Conservation (phyloP, 768 basidiomycete genomes). For the Tricholoma flavovirens region DNA sequence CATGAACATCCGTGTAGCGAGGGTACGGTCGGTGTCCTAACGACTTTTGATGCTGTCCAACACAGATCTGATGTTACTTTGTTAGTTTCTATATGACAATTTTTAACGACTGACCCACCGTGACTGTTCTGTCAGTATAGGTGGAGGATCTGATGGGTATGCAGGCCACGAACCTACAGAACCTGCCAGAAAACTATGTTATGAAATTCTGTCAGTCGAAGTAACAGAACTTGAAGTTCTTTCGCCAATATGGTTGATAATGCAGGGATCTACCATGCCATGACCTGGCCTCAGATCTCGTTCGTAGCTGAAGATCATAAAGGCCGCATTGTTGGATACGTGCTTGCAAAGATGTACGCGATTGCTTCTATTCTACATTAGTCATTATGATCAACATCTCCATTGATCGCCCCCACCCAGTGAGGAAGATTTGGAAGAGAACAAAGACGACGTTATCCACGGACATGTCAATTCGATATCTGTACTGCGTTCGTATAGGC, state of each 20-base stretch:
- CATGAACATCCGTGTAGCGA: conserved; percentile 53
- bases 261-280: conserved; percentile 79
- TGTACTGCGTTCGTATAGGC: conserved; percentile 81
- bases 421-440: conserved; percentile 41
- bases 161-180: conserved; percentile 92
- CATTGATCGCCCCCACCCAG: conserved; percentile 9
- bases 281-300: conserved; percentile 92
- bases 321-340: conserved; percentile 90
- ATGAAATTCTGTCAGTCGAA: conserved; percentile 64
- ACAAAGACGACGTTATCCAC: conserved; percentile 48
- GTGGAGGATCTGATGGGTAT: conserved; percentile 85
- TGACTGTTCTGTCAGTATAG: conserved; percentile 35
- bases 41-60: neutral
- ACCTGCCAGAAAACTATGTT: conserved; percentile 88
- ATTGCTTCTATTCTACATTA: neutral
- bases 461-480: conserved; percentile 98
- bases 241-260: neutral
- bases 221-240: neutral
- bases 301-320: conserved; percentile 90
- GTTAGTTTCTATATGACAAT: neutral
- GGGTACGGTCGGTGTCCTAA: conserved; percentile 24
- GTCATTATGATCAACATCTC: neutral
- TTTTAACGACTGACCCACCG: neutral
- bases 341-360: conserved; percentile 88
- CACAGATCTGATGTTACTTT: neutral